Conservation (phyloP, 2,329 filamentous ascomycete genomes). For the Fusarium sarcochroum region DNA sequence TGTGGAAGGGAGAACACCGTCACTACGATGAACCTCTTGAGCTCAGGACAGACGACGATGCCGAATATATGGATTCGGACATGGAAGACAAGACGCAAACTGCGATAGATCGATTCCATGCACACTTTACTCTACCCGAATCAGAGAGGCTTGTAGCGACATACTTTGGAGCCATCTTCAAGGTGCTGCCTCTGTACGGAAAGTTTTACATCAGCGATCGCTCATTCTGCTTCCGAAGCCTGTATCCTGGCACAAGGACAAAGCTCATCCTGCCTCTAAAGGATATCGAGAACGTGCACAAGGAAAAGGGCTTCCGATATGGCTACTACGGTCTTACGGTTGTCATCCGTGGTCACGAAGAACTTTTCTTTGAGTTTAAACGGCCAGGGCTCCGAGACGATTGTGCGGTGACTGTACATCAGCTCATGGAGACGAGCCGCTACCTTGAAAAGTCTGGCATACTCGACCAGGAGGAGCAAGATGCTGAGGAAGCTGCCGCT, state of each 20-base stretch:
- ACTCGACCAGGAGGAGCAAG: constrained; percentile 76
- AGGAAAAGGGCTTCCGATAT: constrained; percentile 94
- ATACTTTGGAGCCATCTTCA: constrained; percentile 92
- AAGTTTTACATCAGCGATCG: constrained; percentile 95
- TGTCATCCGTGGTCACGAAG: constrained; percentile 94
- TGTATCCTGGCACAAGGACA: constrained; percentile 89
- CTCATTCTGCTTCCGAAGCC: constrained; percentile 92
- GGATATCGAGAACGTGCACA: constrained; percentile 93
- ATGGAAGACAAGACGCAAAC: constrained; percentile 75
- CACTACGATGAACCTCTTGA: constrained; percentile 81
- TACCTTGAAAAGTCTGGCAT: constrained; percentile 79
- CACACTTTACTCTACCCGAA: constrained; percentile 89
- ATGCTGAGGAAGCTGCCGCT: constrained; percentile 78
- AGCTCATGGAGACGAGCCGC: constrained; percentile 79
- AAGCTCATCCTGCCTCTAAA: constrained; percentile 92
- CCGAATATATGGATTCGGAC: constrained; percentile 65
- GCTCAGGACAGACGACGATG: constrained; percentile 64
- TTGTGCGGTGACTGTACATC: constrained; percentile 85
- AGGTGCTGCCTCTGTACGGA: constrained; percentile 91
- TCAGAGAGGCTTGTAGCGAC: constrained; percentile 88
- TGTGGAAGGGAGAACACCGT: constrained; percentile 92
- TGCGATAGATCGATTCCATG: constrained; percentile 85
- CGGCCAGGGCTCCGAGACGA: constrained; percentile 86
- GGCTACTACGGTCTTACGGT: constrained; percentile 92
- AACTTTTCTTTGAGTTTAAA: constrained; percentile 95